A percentile compares a stretch with the other conserved stretches of the same genome.
phyloP scores from a whole-genome alignment of 2,329 filamentous ascomycete genomes.

The Dactylonectria macrodidyma region DNA sequence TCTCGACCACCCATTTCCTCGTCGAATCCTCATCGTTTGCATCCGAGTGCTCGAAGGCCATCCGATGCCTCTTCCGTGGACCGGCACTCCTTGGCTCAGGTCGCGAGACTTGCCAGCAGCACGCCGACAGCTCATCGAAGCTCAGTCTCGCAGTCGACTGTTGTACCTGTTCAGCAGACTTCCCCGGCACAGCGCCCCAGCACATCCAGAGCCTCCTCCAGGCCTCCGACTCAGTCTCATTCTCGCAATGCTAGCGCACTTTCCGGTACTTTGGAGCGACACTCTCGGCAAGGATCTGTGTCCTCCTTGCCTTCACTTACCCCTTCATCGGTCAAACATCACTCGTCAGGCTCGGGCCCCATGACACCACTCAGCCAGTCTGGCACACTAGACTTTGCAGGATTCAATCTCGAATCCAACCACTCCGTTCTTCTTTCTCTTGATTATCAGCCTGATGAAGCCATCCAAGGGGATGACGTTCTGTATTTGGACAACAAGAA shows the following conservation, averaged over 20 bases:
- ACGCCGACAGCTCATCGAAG: conserved; percentile 37
- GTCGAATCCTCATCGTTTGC: conserved; percentile 27
- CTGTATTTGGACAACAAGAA: conserved; percentile 5
- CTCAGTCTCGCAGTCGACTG: conserved; percentile 46
- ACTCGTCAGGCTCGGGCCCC: conserved; percentile 27
- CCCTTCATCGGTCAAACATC: conserved; percentile 29
- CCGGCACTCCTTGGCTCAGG: conserved; percentile 34
- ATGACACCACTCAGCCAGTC: conserved; percentile 22
- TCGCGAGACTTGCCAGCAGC: conserved; percentile 29
- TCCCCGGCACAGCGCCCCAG: conserved; percentile 14
- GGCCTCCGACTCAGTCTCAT: conserved; percentile 11
- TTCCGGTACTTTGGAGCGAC: conserved; percentile 25
- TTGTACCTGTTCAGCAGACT: conserved; percentile 10
- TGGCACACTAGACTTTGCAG: conserved; percentile 2
- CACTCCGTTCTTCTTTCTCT: conserved; percentile 21
- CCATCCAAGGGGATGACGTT: neutral
- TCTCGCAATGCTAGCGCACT: conserved; percentile 15
- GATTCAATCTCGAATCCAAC: conserved; percentile 8
- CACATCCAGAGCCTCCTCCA: conserved; percentile 8
- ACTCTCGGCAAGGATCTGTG: conserved; percentile 40
- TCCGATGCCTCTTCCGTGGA: conserved; percentile 52
- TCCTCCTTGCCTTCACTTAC: conserved; percentile 41
- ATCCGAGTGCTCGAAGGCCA: conserved; percentile 29
- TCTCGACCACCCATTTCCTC: conserved; percentile 5
- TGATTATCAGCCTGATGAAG: conserved; percentile 27